Percentiles rank a stretch among this genome's conserved stretches.
Conservation (phyloP, 2,329 filamentous ascomycete species). For the Diaporthe capsici region DNA sequence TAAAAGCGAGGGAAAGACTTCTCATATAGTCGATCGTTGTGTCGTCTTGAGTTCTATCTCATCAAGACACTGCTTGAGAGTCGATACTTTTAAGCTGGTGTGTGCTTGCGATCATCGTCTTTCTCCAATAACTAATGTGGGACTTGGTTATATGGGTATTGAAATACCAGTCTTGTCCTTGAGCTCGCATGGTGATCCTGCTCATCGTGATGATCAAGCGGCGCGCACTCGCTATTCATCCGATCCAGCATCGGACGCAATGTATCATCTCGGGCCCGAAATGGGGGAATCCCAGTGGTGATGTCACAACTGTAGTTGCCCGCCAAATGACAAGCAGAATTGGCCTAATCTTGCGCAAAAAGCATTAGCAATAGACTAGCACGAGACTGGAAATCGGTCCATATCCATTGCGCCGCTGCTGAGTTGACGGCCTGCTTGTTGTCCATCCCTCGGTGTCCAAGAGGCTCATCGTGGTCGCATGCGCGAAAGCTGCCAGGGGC, state of each 20-base stretch:
- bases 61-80: background rate
- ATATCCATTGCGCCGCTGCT: background rate
- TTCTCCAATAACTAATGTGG: no score
- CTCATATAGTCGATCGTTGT: background rate
- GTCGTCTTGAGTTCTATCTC: background rate
- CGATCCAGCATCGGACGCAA: constrained; percentile 24
- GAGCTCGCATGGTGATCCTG: background rate
- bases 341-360: background rate
- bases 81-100: background rate
- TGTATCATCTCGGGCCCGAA: constrained; percentile 22
- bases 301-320: constrained; percentile 12
- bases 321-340: background rate
- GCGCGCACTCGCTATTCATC: constrained; percentile 22
- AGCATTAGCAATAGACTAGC: background rate
- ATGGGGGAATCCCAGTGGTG: constrained; percentile 26
- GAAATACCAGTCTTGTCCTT: background rate
- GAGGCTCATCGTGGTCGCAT: background rate
- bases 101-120: background rate
- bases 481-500: background rate
- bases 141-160: background rate
- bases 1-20: background rate
- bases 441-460: no score
- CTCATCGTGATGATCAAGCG: constrained; percentile 20
- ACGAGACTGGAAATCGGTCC: background rate
- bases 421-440: background rate